A percentile compares a stretch with the other conserved stretches of the same genome.
phyloP scores from a whole-genome alignment of 1,284 basidiomycete genomes.

The Boletus sp. region DNA sequence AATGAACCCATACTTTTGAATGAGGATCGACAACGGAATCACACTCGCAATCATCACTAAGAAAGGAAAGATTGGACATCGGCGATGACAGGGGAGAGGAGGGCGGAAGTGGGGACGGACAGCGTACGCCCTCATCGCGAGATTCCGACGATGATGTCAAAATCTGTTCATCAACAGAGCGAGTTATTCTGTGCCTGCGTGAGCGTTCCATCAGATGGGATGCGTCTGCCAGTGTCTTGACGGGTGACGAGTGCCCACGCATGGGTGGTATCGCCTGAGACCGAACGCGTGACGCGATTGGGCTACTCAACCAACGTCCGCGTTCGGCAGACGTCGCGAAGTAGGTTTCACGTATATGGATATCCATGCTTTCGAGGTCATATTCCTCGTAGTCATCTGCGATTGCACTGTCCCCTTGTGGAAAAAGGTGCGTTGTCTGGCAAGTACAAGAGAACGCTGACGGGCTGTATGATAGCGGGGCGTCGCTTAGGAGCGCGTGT shows the following conservation, averaged over 20 bases:
- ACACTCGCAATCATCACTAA: constrained; percentile 18
- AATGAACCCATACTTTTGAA: constrained; percentile 17
- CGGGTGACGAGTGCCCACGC: constrained; percentile 38
- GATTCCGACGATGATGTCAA: constrained; percentile 5
- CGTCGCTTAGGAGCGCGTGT: constrained; percentile 1
- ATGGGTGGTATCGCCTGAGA: constrained; percentile 15
- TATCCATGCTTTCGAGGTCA: constrained; percentile 33
- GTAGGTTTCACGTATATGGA: constrained; percentile 41
- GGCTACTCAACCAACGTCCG: constrained; percentile 49
- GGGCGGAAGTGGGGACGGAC: constrained; percentile 30
- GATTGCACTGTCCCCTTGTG: constrained; percentile 13
- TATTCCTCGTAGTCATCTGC: constrained; percentile 28
- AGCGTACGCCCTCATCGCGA: constrained; percentile 14
- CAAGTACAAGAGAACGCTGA: neutral
- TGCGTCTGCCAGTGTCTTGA: constrained; percentile 23
- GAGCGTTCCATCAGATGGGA: constrained; percentile 5
- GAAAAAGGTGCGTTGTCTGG: neutral
- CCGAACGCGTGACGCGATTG: constrained; percentile 30
- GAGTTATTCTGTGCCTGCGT: constrained; percentile 1
- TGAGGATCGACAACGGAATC: constrained; percentile 11
- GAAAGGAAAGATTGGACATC: constrained; percentile 24
- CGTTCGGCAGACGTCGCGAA: constrained; percentile 51
- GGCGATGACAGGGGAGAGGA: constrained; percentile 34
- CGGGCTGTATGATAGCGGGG: neutral
- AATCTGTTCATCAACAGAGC: constrained; percentile 1